Percentiles rank a stretch among this genome's conserved stretches.
Evolutionary conservation across 2,329 filamentous ascomycete species (phyloP).

Genomic region (Juglanconis juglandina): DNA sequence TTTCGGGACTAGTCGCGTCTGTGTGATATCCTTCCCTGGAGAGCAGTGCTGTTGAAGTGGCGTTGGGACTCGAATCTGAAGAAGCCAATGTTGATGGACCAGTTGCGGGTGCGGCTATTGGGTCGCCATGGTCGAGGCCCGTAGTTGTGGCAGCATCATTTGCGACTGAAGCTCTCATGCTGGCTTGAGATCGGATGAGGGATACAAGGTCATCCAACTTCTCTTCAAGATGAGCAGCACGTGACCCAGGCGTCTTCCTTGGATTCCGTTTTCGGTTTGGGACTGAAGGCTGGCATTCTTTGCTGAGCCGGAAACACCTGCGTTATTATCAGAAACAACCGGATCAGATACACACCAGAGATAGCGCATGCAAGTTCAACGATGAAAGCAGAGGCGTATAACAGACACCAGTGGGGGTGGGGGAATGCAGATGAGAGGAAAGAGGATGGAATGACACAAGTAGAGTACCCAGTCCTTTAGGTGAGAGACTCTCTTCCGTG

Average conservation of each 20-base stretch:
- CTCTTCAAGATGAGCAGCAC: constrained; percentile 45
- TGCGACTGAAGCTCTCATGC: constrained; percentile 11
- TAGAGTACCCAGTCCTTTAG: background rate
- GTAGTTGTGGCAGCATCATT: background rate
- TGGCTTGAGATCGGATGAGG: constrained; percentile 32
- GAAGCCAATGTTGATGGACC: constrained; percentile 2
- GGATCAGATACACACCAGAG: background rate
- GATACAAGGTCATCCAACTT: constrained; percentile 48
- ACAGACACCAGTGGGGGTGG: too few species aligned
- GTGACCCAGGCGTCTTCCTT: constrained; percentile 31
- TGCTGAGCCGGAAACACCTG: constrained; percentile 43
- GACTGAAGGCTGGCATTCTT: constrained; percentile 43
- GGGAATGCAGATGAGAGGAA: background rate
- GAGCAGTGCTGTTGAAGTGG: background rate
- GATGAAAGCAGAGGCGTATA: background rate
- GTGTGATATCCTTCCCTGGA: background rate
- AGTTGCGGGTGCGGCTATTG: background rate
- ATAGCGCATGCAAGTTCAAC: too few species aligned
- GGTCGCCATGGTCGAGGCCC: background rate
- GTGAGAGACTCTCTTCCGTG: too few species aligned
- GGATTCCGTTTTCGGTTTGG: constrained; percentile 36
- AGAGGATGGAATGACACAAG: background rate
- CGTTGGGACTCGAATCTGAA: constrained; percentile 10
- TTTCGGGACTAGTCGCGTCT: background rate
- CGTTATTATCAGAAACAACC: background rate